A percentile compares a stretch with the other conserved stretches of the same genome.
These are phyloP conservation scores for Trichoderma harzianum DNA, from an alignment of 2,329 filamentous ascomycete species.

Conservation along the genomic window DNA sequence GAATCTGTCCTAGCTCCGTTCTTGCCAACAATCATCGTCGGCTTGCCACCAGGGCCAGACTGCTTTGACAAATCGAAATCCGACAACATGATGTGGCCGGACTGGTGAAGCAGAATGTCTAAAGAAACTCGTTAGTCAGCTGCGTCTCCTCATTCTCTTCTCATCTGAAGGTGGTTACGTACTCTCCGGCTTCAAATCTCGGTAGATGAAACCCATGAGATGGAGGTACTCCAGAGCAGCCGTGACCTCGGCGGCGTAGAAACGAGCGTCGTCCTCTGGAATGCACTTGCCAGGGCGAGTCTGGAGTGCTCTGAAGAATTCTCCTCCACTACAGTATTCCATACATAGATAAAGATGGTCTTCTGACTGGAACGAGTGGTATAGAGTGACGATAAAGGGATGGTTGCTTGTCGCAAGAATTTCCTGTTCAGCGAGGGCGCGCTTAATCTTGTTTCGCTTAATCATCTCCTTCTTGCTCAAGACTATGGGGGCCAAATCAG, in stretches of 20 bases:
- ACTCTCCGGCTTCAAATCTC: constrained; percentile 98
- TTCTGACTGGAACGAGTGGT: constrained; percentile 98
- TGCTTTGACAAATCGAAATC: constrained; percentile 99
- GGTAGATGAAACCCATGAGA: constrained; percentile 98
- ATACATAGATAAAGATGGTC: constrained; percentile 99
- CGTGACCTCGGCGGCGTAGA: constrained; percentile 96
- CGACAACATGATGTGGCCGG: constrained; percentile 99
- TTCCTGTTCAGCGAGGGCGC: constrained; percentile 94
- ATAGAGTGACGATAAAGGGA: constrained; percentile 96
- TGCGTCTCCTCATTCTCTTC: background rate
- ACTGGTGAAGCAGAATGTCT: constrained; percentile 98
- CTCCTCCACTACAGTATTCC: constrained; percentile 98
- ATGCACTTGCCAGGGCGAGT: constrained; percentile 97
- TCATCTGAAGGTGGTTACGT: constrained; percentile 37
- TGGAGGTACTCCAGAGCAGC: constrained; percentile 95
- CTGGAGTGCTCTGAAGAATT: constrained; percentile 96
- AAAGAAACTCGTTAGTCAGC: background rate
- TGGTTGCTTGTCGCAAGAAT: constrained; percentile 98
- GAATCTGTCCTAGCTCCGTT: constrained; percentile 83
- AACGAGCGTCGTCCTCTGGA: constrained; percentile 91
- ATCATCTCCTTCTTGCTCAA: constrained; percentile 99
- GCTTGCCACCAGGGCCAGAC: constrained; percentile 90
- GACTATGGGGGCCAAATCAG: constrained; percentile 51
- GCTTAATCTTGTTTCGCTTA: constrained; percentile 99
- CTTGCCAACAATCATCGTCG: constrained; percentile 94